A percentile compares a stretch with the other conserved stretches of the same genome.
phyloP scores from a whole-genome alignment of 2,329 filamentous ascomycete species.

The Colletotrichum zoysiae region DNA sequence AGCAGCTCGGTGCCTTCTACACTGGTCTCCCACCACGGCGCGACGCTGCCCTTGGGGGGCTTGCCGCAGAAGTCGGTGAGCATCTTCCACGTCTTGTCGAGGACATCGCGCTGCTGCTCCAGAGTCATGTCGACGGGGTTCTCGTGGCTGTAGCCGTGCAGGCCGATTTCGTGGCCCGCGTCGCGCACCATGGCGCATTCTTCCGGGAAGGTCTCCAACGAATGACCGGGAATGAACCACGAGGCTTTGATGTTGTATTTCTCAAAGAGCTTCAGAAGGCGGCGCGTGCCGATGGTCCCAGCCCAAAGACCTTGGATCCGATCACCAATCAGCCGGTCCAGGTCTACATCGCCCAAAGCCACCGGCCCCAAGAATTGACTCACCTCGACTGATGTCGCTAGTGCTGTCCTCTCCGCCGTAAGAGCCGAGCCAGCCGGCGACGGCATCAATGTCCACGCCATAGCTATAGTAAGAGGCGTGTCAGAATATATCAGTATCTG shows the following conservation, averaged over 20 bases:
- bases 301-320: constrained; percentile 68
- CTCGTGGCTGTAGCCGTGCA: constrained; percentile 81
- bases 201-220: constrained; percentile 62
- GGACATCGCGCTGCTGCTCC: constrained; percentile 81
- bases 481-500: not conserved
- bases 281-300: constrained; percentile 73
- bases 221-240: constrained; percentile 64
- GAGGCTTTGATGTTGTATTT: constrained; percentile 79
- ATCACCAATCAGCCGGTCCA: constrained; percentile 15
- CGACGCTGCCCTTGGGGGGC: constrained; percentile 77
- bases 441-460: constrained; percentile 80
- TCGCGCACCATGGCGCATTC: constrained; percentile 58
- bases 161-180: constrained; percentile 62
- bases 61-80: constrained; percentile 77
- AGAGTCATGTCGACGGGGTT: constrained; percentile 79
- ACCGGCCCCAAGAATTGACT: constrained; percentile 1
- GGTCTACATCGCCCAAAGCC: not conserved
- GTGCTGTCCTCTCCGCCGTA: constrained; percentile 80
- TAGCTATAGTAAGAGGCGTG: constrained; percentile 57
- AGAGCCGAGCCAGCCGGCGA: constrained; percentile 80
- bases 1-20: constrained; percentile 76
- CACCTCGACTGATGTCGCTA: constrained; percentile 78
- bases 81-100: constrained; percentile 79
- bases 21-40: constrained; percentile 80
- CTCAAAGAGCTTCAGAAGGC: constrained; percentile 78